Evolutionary conservation across 257 asterid species (phyloP), one percentile per base, ranked within the genome.

Genomic region (Paraleonurus japonicus): DNA sequence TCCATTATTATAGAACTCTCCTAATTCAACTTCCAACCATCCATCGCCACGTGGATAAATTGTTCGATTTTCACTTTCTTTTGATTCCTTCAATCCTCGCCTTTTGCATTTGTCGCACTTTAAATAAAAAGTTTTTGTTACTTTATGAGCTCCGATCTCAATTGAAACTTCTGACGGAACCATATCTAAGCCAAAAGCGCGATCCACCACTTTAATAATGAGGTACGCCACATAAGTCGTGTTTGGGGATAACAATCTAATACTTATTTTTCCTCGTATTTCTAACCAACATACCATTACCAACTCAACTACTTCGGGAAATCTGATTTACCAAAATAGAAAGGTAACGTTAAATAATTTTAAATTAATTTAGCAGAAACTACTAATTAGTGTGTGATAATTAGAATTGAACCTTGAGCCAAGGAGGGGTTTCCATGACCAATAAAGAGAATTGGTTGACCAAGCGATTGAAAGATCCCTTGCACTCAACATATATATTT

Each of bases 11-110:
- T 85, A 83, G 23, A 89, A 91, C 19, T 84, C 92, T 7, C 97
- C 97, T 70, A 91, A 71, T 23, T 87, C 95, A 32, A 89, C 76
- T 73, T 91, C 97, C 57, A 89, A 55, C 97, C 95, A 91, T 16
- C 88, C 86, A 53, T 91, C 96, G n/a, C 59, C 74, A 48, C 97
- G 87, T 33, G 60, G 80, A 11, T 60, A 28, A 22, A 85, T 50
- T 1, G 58, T 24, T 16, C 45, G 13, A 12, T 78, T 84, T 33
- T 58, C 70, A 1, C 48, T 78, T 27, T 23, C 53, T 0, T 55
- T 53, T 16, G 19, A 9, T 7, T 12, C 57, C 7, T 24, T 28
- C 1, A 6, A 0, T 59, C 77, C 81, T 28, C 37, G 61, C 12
- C 61, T 59, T 4, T 10, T 20, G 22, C 15, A n/a, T 3, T 65